Conservation (phyloP, 164 flowering plant genomes). For the Vitis rupestris region DNA sequence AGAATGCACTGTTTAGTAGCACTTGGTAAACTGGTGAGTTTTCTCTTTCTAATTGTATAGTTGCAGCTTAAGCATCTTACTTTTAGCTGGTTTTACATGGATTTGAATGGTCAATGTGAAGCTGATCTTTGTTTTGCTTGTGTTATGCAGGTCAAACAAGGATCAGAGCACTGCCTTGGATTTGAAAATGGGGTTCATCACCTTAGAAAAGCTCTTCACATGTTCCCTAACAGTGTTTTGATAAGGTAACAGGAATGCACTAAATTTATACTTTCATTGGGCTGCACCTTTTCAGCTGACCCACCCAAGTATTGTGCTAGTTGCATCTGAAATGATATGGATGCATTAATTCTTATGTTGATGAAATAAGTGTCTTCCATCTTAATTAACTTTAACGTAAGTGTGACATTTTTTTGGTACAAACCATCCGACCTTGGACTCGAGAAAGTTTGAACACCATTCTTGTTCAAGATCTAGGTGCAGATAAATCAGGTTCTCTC, state of each 20-base stretch:
- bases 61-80: constrained; percentile 6
- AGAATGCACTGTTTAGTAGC: constrained; percentile 72
- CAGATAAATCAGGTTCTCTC: too few relatives aligned
- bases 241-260: constrained; percentile 48
- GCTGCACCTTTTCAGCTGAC: neutral
- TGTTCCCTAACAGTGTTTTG: constrained; percentile 61
- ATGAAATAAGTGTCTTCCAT: too few relatives aligned
- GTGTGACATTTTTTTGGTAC: too few relatives aligned
- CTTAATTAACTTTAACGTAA: too few relatives aligned
- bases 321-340: too few relatives aligned
- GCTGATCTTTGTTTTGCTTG: neutral
- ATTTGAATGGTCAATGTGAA: neutral
- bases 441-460: too few relatives aligned
- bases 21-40: constrained; percentile 65
- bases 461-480: too few relatives aligned
- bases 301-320: too few relatives aligned
- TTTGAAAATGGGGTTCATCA: constrained; percentile 57
- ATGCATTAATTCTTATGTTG: too few relatives aligned
- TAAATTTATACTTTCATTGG: too few relatives aligned
- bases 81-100: neutral
- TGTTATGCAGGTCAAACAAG: constrained; percentile 56
- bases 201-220: constrained; percentile 77
- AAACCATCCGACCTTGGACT: too few relatives aligned
- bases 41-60: neutral
- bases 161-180: constrained; percentile 41